These are phyloP conservation scores for Amanita subjunquillea DNA, from an alignment of 768 basidiomycete species.

Conservation along the genomic window DNA sequence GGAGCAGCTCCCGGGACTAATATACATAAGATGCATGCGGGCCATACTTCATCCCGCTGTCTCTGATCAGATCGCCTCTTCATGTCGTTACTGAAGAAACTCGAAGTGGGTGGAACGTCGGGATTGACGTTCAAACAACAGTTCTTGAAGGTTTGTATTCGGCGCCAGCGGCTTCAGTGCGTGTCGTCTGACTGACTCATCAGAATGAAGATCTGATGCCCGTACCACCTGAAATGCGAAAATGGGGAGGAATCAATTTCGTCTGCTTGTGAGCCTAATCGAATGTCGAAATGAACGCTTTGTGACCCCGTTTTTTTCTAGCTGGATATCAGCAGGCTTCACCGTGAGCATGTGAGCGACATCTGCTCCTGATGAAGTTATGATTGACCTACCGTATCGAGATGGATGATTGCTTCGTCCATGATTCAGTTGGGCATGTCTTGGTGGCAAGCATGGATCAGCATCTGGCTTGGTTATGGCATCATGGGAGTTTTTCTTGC, in stretches of 20 bases:
- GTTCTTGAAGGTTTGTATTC: constrained; percentile 41
- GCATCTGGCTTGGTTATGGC: constrained; percentile 56
- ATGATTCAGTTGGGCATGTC: constrained; percentile 65
- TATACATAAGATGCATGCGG: too few species aligned
- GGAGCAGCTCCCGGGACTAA: too few species aligned
- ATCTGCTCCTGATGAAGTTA: not conserved
- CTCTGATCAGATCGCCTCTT: not conserved
- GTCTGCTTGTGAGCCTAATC: constrained; percentile 43
- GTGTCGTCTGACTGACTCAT: constrained; percentile 3
- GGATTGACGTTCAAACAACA: constrained; percentile 43
- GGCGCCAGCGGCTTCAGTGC: not conserved
- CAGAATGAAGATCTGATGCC: constrained; percentile 63
- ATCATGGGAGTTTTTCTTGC: constrained; percentile 62
- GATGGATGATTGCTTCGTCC: constrained; percentile 70
- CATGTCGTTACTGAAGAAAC: constrained; percentile 25
- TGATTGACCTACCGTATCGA: constrained; percentile 12
- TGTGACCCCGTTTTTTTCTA: constrained; percentile 14
- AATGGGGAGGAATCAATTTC: constrained; percentile 59
- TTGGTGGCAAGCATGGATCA: constrained; percentile 84
- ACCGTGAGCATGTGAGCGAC: constrained; percentile 60
- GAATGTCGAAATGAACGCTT: not conserved
- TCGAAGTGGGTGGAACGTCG: constrained; percentile 45
- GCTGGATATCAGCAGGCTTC: constrained; percentile 77
- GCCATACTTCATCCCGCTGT: too few species aligned
- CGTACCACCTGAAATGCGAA: constrained; percentile 49